Conservation (phyloP, 2,329 filamentous ascomycete genomes). For the Clarireedia homoeocarpa region DNA sequence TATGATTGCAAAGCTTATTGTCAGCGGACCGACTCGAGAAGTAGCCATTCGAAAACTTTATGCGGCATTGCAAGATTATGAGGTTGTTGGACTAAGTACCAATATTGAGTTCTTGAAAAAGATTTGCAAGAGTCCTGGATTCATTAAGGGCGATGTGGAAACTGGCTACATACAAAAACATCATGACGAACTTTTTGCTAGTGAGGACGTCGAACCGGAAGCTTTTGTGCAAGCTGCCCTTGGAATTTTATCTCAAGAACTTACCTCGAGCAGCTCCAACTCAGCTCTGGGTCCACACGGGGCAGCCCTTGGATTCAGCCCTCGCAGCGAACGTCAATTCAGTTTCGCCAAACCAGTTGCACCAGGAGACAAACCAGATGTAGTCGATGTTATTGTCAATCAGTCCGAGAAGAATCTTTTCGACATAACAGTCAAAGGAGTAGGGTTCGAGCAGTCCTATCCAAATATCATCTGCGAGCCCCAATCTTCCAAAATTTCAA, state of each 20-base stretch:
- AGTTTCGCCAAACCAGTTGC: constrained; percentile 16
- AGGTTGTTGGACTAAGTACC: constrained; percentile 86
- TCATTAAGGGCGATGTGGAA: constrained; percentile 82
- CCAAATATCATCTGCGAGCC: constrained; percentile 39
- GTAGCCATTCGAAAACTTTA: constrained; percentile 78
- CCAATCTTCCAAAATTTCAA: constrained; percentile 45
- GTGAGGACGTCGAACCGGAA: constrained; percentile 55
- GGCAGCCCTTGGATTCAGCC: constrained; percentile 43
- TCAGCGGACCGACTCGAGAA: constrained; percentile 69
- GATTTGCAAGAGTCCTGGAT: constrained; percentile 72
- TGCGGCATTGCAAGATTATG: constrained; percentile 75
- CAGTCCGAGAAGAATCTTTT: constrained; percentile 32
- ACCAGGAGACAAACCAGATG: constrained; percentile 8
- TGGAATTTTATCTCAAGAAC: constrained; percentile 53
- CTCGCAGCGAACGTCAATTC: constrained; percentile 22
- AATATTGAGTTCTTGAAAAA: constrained; percentile 96
- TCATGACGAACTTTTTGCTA: constrained; percentile 67
- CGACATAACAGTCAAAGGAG: constrained; percentile 38
- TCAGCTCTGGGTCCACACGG: constrained; percentile 33
- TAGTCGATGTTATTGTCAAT: constrained; percentile 22
- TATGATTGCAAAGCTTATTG: constrained; percentile 98
- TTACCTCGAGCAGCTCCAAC: constrained; percentile 24
- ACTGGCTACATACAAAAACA: constrained; percentile 95
- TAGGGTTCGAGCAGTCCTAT: constrained; percentile 33
- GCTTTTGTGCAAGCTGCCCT: constrained; percentile 82